phyloP scores from a whole-genome alignment of 805 yeast species.

The Kodamaea neixiangensis region DNA sequence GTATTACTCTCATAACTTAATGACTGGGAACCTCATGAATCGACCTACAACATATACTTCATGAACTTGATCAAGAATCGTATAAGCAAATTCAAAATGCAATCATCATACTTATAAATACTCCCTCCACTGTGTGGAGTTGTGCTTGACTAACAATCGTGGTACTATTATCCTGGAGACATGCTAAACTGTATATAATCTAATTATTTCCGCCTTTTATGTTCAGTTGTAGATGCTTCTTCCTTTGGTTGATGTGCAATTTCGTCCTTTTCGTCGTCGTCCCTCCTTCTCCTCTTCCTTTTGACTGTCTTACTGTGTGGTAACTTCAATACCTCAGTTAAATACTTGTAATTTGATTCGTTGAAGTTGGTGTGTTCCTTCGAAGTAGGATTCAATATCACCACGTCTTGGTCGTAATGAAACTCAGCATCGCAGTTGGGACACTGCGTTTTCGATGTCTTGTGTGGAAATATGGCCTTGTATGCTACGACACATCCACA shows the following conservation, averaged over 20 bases:
- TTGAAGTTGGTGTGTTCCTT: conserved; percentile 5
- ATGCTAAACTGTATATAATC: neutral
- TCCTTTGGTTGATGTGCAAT: neutral
- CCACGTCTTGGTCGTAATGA: conserved; percentile 30
- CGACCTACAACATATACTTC: too few species aligned
- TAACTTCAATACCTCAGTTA: neutral
- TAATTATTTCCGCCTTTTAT: neutral
- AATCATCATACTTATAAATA: too few species aligned
- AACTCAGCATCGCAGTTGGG: conserved; percentile 33
- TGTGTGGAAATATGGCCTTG: conserved; percentile 14
- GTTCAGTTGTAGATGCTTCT: neutral
- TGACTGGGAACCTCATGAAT: too few species aligned
- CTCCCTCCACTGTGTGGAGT: neutral
- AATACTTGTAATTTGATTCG: neutral
- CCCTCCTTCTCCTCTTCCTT: neutral
- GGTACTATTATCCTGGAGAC: too few species aligned
- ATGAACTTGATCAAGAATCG: too few species aligned
- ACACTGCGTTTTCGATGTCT: conserved; percentile 23
- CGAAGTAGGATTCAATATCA: conserved; percentile 28
- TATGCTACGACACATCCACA: conserved; percentile 43
- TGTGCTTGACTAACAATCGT: neutral
- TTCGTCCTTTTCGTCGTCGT: neutral
- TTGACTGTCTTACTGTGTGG: conserved; percentile 1
- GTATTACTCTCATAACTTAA: too few species aligned
- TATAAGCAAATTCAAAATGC: neutral